Percentiles rank a stretch among this genome's conserved stretches.
These are phyloP conservation scores for Carex cristatella DNA, from an alignment of 176 grass and related monocot genomes.

Conservation along the genomic window DNA sequence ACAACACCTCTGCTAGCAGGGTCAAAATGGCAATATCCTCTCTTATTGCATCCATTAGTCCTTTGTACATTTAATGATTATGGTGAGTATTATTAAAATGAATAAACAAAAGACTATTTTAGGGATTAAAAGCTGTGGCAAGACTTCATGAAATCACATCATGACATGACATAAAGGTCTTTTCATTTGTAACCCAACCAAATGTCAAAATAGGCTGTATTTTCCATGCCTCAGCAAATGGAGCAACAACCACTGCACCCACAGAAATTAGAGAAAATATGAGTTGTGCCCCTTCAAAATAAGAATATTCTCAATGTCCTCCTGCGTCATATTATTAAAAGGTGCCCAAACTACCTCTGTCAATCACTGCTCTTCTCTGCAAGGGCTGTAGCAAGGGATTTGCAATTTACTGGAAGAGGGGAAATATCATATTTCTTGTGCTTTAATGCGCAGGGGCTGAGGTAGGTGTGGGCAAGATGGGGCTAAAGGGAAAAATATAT, in stretches of 20 bases:
- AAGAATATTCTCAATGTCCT: neutral
- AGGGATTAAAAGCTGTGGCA: neutral
- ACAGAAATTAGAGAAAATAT: neutral
- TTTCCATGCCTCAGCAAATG: neutral
- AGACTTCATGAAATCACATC: neutral
- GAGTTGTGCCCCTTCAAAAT: neutral
- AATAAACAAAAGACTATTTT: neutral
- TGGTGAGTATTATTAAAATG: neutral
- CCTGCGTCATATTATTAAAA: neutral
- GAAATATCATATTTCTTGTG: neutral
- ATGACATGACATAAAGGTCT: neutral
- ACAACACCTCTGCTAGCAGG: constrained; percentile 79
- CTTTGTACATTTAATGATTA: constrained; percentile 32
- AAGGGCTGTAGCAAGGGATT: no score
- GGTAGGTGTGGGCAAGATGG: neutral
- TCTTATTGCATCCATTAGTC: constrained; percentile 72
- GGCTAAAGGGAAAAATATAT: neutral
- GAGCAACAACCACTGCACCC: neutral
- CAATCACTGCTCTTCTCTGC: no score
- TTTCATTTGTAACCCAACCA: neutral
- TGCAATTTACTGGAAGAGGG: no score
- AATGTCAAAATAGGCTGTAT: neutral
- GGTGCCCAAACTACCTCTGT: neutral
- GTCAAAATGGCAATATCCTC: constrained; percentile 67
- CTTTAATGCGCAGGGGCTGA: neutral